These are phyloP conservation scores for Mycosphaerella sp. DNA, from an alignment of 2,329 filamentous ascomycete species.

Conservation along the genomic window DNA sequence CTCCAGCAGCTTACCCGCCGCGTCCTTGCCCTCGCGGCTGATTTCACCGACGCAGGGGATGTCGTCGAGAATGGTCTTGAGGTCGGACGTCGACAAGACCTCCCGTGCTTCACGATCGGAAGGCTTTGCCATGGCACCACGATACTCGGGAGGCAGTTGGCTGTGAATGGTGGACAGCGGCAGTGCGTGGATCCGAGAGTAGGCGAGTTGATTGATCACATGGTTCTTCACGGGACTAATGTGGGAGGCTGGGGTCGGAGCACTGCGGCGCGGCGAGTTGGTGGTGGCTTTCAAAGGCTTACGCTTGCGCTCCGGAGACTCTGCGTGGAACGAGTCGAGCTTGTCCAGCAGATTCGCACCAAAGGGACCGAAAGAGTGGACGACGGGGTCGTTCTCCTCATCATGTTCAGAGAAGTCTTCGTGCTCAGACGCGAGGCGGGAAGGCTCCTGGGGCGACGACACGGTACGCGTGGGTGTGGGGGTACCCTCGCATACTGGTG, in stretches of 20 bases:
- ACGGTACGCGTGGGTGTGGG: constrained; percentile 18
- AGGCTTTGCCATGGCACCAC: constrained; percentile 29
- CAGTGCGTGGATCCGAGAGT: constrained; percentile 83
- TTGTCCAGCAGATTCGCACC: constrained; percentile 78
- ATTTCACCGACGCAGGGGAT: constrained; percentile 83
- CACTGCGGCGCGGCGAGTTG: constrained; percentile 26
- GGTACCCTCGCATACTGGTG: constrained; percentile 9
- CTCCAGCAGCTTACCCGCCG: constrained; percentile 85
- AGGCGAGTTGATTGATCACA: constrained; percentile 90
- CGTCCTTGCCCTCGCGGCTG: constrained; percentile 84
- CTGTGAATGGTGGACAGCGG: constrained; percentile 83
- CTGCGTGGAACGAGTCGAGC: constrained; percentile 68
- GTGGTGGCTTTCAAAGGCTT: constrained; percentile 29
- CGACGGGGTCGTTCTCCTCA: constrained; percentile 89
- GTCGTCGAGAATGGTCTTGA: constrained; percentile 65
- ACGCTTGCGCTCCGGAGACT: constrained; percentile 52
- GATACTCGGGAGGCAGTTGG: constrained; percentile 65
- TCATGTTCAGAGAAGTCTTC: constrained; percentile 72
- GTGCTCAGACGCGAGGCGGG: constrained; percentile 26
- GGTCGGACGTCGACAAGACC: constrained; percentile 52
- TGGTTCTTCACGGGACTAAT: constrained; percentile 63
- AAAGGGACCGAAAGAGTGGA: constrained; percentile 88
- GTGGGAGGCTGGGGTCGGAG: constrained; percentile 20
- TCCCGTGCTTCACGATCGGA: constrained; percentile 26
- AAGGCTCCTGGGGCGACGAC: constrained; percentile 11